Conservation (phyloP, 129 eudicot genomes). For the Flaveria ramosissima region DNA sequence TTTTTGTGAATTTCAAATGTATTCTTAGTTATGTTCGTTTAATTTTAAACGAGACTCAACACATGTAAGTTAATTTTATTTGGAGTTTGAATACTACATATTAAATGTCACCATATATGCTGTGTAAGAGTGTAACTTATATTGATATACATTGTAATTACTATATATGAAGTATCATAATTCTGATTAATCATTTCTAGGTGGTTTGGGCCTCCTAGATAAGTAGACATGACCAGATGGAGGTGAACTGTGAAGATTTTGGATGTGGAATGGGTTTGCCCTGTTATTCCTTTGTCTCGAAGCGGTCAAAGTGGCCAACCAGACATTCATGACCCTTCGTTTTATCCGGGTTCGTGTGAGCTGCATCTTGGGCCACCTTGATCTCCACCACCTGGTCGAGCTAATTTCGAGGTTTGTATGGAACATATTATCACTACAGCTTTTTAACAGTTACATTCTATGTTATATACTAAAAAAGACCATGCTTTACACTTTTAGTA, state of each 20-base stretch:
- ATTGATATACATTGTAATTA: not conserved
- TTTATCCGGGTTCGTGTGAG: not conserved
- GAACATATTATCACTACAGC: not conserved
- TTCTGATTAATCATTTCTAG: not conserved
- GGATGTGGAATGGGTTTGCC: no score
- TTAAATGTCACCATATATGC: not conserved
- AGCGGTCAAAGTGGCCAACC: no score
- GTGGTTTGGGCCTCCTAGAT: not conserved
- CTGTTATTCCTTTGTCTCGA: no score
- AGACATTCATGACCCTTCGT: not conserved
- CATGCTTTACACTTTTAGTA: not conserved
- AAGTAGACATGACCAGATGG: not conserved
- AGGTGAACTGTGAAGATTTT: not conserved
- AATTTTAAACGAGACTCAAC: not conserved
- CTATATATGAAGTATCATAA: not conserved
- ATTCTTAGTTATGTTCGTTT: not conserved
- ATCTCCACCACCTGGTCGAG: not conserved
- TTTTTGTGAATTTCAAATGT: not conserved
- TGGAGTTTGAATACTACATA: not conserved
- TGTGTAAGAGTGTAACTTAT: not conserved
- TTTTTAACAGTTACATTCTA: not conserved
- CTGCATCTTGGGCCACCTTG: not conserved
- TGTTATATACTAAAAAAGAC: not conserved
- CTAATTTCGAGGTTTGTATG: not conserved
- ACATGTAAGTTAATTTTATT: not conserved